A percentile compares a stretch with the other conserved stretches of the same genome.
These are phyloP conservation scores for Tolypocladium ovalisporum DNA, from an alignment of 2,329 filamentous ascomycete genomes.

Conservation along the genomic window DNA sequence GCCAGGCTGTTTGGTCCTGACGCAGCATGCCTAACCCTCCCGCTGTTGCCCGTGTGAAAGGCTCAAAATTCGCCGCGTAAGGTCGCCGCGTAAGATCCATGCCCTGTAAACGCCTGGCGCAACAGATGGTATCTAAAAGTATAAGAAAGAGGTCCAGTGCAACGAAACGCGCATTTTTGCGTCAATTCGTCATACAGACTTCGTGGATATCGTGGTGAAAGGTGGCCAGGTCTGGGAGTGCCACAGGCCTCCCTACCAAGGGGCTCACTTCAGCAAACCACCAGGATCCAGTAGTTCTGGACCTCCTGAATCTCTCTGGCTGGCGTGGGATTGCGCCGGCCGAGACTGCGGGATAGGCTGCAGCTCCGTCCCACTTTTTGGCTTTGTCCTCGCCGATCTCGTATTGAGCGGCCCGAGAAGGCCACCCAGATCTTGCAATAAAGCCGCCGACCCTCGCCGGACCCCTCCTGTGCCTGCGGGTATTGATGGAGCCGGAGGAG, in stretches of 20 bases:
- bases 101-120: neutral
- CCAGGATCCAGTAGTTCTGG: conserved; percentile 27
- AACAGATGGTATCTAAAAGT: neutral
- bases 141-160: neutral
- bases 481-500: conserved; percentile 28
- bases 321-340: conserved; percentile 20
- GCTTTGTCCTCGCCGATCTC: conserved; percentile 17
- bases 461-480: conserved; percentile 33
- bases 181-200: neutral
- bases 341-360: conserved; percentile 33
- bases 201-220: neutral
- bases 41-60: neutral
- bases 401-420: conserved; percentile 33
- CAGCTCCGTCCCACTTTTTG: conserved; percentile 29
- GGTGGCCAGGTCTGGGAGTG: neutral
- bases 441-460: conserved; percentile 42
- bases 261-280: conserved; percentile 24
- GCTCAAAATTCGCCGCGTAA: neutral
- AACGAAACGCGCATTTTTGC: neutral
- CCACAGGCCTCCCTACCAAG: neutral
- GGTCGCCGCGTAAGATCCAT: neutral
- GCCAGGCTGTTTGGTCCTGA: neutral
- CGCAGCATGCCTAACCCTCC: neutral
- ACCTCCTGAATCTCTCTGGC: conserved; percentile 17
- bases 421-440: conserved; percentile 49